These are phyloP conservation scores for Nephelium lappaceum DNA, from an alignment of 345 rosid genomes.

Conservation along the genomic window DNA sequence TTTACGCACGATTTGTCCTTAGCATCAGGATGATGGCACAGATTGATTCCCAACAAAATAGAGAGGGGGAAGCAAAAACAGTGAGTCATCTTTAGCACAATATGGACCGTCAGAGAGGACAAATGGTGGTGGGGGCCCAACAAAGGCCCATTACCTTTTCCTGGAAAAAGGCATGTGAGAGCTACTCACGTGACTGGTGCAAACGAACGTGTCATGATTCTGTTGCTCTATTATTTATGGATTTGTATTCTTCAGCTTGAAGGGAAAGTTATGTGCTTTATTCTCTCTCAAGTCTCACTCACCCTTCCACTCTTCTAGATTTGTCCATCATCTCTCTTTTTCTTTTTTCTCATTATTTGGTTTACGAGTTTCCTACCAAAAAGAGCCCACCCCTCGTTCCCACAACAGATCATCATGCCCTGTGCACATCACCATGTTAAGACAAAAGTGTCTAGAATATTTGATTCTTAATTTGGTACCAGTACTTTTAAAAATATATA, in stretches of 20 bases:
- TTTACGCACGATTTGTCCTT: background rate
- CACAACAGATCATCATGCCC: too few relatives aligned
- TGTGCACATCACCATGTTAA: too few relatives aligned
- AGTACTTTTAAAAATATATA: too few relatives aligned
- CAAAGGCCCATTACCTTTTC: slow-evolving; percentile 1
- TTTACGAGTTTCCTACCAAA: background rate
- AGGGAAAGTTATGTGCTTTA: background rate
- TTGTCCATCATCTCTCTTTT: background rate
- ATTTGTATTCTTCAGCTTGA: background rate
- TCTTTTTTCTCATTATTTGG: background rate
- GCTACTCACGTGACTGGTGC: background rate
- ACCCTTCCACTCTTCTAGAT: background rate
- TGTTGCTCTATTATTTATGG: too few relatives aligned
- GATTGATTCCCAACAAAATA: background rate
- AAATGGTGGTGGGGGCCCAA: background rate
- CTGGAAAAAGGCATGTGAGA: background rate
- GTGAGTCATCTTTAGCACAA: background rate
- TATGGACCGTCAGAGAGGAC: background rate
- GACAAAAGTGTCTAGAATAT: too few relatives aligned
- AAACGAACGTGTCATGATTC: background rate
- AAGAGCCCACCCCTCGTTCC: too few relatives aligned
- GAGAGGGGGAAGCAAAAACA: background rate
- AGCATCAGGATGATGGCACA: background rate
- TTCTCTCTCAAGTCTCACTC: too few relatives aligned
- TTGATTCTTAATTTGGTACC: too few relatives aligned